These are phyloP conservation scores for Psilocybe azurescens DNA, from an alignment of 768 basidiomycete species.

Conservation along the genomic window DNA sequence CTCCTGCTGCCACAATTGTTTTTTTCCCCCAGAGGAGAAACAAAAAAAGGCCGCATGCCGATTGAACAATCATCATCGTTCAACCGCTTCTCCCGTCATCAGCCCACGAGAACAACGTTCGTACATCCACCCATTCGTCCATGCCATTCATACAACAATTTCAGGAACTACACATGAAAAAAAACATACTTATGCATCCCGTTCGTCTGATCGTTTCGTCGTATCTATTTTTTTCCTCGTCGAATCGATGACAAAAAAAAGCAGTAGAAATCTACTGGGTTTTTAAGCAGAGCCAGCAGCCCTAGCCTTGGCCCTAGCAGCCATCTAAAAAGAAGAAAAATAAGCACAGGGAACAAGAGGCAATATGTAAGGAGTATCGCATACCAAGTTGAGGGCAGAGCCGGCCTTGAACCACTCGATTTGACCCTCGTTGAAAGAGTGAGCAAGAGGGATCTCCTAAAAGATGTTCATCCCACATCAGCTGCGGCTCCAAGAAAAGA, in stretches of 20 bases:
- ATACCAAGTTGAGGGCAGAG: slow-evolving; percentile 86
- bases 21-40: too few species aligned
- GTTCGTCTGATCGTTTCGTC: neutral
- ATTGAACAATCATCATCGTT: neutral
- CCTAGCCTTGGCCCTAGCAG: slow-evolving; percentile 58
- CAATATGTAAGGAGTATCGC: slow-evolving; percentile 15
- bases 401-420: slow-evolving; percentile 99
- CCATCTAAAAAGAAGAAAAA: slow-evolving; percentile 54
- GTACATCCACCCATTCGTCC: neutral
- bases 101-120: neutral
- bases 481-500: neutral
- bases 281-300: slow-evolving; percentile 23
- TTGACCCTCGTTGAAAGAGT: slow-evolving; percentile 97
- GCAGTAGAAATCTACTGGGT: neutral
- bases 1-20: neutral
- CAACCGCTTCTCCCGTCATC: neutral
- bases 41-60: too few species aligned
- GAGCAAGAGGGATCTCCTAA: slow-evolving; percentile 77
- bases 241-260: neutral
- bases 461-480: slow-evolving; percentile 18
- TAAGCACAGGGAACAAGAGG: slow-evolving; percentile 11
- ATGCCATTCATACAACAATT: slow-evolving; percentile 2
- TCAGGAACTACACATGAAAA: neutral
- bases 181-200: slow-evolving; percentile 4
- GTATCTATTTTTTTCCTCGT: neutral